Evolutionary conservation across 73 alveolate genomes (phyloP).

Genomic region (Paramecium sexaurelia): DNA sequence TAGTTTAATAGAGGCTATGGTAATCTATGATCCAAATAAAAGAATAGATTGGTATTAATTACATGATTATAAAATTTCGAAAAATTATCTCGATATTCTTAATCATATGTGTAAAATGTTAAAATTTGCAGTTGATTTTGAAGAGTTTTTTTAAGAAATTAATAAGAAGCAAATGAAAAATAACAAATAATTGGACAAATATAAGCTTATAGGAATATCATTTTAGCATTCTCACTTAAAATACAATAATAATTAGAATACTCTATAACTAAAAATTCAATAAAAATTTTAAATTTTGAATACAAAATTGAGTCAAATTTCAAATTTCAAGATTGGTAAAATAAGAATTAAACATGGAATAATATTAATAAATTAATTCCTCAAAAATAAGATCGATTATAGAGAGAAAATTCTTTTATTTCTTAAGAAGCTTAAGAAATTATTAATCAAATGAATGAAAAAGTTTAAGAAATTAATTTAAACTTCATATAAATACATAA

Average conservation of each 20-base stretch:
- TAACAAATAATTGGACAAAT: neutral
- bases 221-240: too few species aligned
- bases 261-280: too few species aligned
- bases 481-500: neutral
- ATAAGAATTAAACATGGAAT: too few species aligned
- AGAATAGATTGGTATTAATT: neutral
- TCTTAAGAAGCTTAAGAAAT: neutral
- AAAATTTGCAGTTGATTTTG: neutral
- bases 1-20: neutral
- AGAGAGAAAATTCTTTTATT: neutral
- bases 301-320: too few species aligned
- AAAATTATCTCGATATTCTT: neutral
- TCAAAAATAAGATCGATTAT: too few species aligned
- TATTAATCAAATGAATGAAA: neutral
- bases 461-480: neutral
- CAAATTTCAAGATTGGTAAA: too few species aligned
- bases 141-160: neutral
- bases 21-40: neutral
- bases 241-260: too few species aligned
- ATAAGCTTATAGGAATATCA: too few species aligned
- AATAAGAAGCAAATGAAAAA: neutral
- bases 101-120: neutral
- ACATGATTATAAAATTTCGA: neutral
- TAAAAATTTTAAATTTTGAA: too few species aligned
- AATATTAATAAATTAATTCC: too few species aligned